Base-by-base conservation (phyloP, 208 protist genomes). In the Vickermania ingenoplastis region DNA sequence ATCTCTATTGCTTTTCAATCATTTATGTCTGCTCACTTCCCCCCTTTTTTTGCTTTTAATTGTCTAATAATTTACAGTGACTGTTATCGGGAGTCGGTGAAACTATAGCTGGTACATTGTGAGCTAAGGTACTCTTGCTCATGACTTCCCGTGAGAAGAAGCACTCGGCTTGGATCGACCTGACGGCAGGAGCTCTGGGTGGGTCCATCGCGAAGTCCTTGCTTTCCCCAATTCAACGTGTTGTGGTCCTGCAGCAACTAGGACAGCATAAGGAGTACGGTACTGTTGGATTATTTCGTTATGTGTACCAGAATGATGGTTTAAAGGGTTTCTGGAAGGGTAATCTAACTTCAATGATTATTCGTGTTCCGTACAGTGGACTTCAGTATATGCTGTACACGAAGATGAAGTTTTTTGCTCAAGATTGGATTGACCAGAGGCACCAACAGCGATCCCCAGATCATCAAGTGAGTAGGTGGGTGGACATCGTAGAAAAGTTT, bases 311-410 rank as follows among this genome's bases (percentile, higher is more conserved):
- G 7, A 73, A 75, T 2, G 85, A 92, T 0, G 85, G 87, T 1
- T 53, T 84, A 48, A 81, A 74, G 30, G 84, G 83, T 21, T 92
- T 95, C 59, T 95, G 84, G 79, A 75, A 75, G n/a, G 89, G 89
- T 22, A 95, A 95, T 61, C 73, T 91, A 11, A 92, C 89, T 22
- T 90, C 81, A 25, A 87, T 95, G 81, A 79, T 95, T 13, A 81
- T 92, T 57, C 84, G 89, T 29, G 77, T 95, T 4, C 89, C 89
- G 13, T 95, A 90, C 83, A 89, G 79, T 59, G 89, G 85, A 29
- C 77, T 95, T 27, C 89, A 95, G 63, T 90, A 92, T 53, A 66
- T 91, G 2, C 56, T 91, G 31, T 95, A 95, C 69, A 79, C 70
- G 22, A 61, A 75, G 59, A 30, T 83, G 22, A 95, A 95, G 69